Conservation (phyloP, 208 protist species). For the Trypanosoma rangeli region DNA sequence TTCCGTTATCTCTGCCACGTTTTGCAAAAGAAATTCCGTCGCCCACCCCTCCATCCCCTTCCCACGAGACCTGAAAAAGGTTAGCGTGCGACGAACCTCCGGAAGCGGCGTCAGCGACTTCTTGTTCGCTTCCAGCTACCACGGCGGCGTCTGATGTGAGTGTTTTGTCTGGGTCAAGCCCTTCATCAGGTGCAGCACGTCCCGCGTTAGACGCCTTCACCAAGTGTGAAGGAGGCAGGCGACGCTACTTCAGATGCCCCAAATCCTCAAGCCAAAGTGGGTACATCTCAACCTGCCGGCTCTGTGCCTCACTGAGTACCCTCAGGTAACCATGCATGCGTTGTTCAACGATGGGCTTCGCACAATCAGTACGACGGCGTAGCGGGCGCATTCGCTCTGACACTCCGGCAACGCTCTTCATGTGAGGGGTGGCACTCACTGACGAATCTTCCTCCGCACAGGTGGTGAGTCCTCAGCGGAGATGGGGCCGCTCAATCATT, state of each 20-base stretch:
- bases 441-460: too few relatives aligned
- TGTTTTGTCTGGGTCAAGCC: neutral
- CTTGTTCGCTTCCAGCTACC: neutral
- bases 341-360: constrained; percentile 9
- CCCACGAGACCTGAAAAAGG: constrained; percentile 12
- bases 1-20: constrained; percentile 9
- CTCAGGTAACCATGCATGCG: constrained; percentile 20
- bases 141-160: neutral
- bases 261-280: constrained; percentile 29
- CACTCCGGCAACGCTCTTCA: neutral
- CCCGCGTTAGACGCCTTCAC: neutral
- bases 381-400: constrained; percentile 16
- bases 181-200: neutral
- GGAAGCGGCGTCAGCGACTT: constrained; percentile 24
- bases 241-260: constrained; percentile 27
- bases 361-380: constrained; percentile 10
- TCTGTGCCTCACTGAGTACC: constrained; percentile 27
- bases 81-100: constrained; percentile 30
- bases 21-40: constrained; percentile 10
- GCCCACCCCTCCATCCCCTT: constrained; percentile 26
- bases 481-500: too few relatives aligned
- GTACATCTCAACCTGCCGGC: constrained; percentile 25
- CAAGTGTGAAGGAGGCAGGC: constrained; percentile 18
- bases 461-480: too few relatives aligned
- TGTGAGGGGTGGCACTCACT: neutral